Evolutionary conservation across 495 filamentous ascomycete species (phyloP), one percentile per base, ranked within the genome.

Genomic region (Tuber magnatum): DNA sequence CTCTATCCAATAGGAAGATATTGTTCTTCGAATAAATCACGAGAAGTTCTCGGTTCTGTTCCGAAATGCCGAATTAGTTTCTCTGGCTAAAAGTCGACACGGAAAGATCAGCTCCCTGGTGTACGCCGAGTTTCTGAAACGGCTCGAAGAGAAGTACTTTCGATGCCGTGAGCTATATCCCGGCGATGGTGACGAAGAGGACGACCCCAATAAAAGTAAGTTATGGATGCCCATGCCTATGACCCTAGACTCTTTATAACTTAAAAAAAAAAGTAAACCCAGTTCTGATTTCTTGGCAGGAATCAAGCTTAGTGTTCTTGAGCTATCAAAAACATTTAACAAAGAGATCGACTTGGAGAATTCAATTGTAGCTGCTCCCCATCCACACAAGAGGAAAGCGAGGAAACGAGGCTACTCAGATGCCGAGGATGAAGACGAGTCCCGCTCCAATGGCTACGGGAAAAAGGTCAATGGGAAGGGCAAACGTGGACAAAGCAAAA

Each of bases 1-100:
- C 18, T 40, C 18, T 16, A 38, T 1, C 24, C 20, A 39, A 35
- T 32, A 80, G 79, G 84, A 87, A 43, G 84, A 90, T 72, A 83
- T 93, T 71, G 88, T 92, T 35, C 85, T 98, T 69, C 90, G 92
- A 42, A 86, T 97, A 39, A 97, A 97, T 83, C 91, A 93, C 81
- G 91, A 92, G 48, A 97, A 94, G 81, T 90, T 93, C 68, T 86
- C 89, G 7, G 92, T 98, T 22, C 87, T 91, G 28, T 87, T 96
- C 73, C 92, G 95, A 72, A 97, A 91, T 77, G 86, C 88, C 71
- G 89, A 89, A 38, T 90, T 99, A 43, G 88, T 91, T 56, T 85
- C 86, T 5, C 84, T 90, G 38, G 90, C 87, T 4, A 85, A 85
- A 78, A 88, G 86, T 77, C 87, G 84, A 79, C 86, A 89, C 76